Percentiles rank a stretch among this genome's conserved stretches.
Conservation (phyloP, 257 asterid species). For the Primulina tabacum region DNA sequence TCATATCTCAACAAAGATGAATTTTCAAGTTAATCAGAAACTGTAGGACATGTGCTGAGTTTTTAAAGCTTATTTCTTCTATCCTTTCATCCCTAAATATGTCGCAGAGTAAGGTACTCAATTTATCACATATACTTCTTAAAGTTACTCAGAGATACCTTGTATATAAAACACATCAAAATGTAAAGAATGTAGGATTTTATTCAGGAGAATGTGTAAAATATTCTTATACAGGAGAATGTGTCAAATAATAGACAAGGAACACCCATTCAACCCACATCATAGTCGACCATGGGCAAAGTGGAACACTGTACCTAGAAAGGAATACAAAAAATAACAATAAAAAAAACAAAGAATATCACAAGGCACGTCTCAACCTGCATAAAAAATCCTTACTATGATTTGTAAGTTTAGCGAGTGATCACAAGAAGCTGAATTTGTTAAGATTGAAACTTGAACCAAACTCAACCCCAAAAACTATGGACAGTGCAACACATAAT, state of each 20-base stretch:
- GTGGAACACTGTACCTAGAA: neutral
- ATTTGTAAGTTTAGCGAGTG: neutral
- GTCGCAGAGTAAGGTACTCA: neutral
- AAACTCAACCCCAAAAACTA: too few relatives aligned
- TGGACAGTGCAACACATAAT: too few relatives aligned
- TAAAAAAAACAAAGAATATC: conserved; percentile 16
- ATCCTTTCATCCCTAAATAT: neutral
- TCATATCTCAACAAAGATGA: too few relatives aligned
- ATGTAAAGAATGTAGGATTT: neutral
- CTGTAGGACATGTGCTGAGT: neutral
- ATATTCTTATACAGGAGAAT: neutral
- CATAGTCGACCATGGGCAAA: neutral
- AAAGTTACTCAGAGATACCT: neutral
- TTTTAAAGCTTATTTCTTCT: neutral
- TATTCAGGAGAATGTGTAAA: conserved; percentile 5
- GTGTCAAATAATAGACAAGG: conserved; percentile 12
- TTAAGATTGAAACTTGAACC: too few relatives aligned
- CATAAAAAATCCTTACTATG: neutral
- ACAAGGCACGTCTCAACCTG: conserved; percentile 6
- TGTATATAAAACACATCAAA: neutral
- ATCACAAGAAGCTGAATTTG: conserved; percentile 9
- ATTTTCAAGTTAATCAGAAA: neutral
- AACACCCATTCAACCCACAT: conserved; percentile 9
- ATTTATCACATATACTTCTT: neutral
- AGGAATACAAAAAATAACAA: conserved; percentile 5